Evolutionary conservation across 345 rosid species (phyloP).

Genomic region (Fremontodendron californicum): DNA sequence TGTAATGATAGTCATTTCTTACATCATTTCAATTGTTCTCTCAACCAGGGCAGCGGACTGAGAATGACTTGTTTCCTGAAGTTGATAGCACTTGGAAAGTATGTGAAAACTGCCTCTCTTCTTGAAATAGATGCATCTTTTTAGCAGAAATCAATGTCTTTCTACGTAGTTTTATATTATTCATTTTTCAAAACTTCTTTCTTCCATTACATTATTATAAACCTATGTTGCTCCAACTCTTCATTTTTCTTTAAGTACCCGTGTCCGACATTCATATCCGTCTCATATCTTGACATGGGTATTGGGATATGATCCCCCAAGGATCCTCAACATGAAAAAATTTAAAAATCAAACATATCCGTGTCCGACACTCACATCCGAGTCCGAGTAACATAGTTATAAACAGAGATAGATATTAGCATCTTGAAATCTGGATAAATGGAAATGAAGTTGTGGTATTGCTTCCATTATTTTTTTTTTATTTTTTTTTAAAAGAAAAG

Average conservation of each 20-base stretch:
- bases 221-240: too few relatives aligned
- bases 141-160: neutral
- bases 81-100: conserved; percentile 94
- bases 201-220: neutral
- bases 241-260: too few relatives aligned
- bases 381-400: too few relatives aligned
- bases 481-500: too few relatives aligned
- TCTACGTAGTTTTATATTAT: neutral
- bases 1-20: conserved; percentile 8
- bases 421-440: neutral
- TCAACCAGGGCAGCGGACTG: conserved; percentile 52
- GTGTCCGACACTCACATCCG: too few relatives aligned
- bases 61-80: conserved; percentile 82
- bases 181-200: neutral
- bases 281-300: neutral
- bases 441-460: neutral
- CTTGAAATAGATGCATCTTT: neutral
- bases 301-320: too few relatives aligned
- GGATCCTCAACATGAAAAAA: too few relatives aligned
- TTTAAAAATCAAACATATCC: too few relatives aligned
- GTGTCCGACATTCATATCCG: too few relatives aligned
- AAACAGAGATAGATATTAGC: neutral
- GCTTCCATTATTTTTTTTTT: neutral
- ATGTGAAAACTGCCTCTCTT: conserved; percentile 33
- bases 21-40: conserved; percentile 10